These are phyloP conservation scores for Viridothelium virens DNA, from an alignment of 495 filamentous ascomycete genomes.

Conservation along the genomic window DNA sequence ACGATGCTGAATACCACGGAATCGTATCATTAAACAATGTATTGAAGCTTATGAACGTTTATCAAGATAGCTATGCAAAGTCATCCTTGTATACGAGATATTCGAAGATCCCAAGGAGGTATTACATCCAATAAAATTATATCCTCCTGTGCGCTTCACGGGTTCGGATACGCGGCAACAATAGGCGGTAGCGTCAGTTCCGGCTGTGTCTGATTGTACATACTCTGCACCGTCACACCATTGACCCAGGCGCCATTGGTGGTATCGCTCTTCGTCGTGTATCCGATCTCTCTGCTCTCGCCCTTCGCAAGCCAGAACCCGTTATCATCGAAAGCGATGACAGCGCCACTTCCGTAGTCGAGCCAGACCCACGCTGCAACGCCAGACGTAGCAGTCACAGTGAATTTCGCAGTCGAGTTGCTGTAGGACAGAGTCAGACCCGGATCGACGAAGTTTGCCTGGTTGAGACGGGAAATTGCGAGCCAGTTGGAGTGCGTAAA, in stretches of 20 bases:
- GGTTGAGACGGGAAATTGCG: constrained; percentile 45
- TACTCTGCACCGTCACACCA: constrained; percentile 50
- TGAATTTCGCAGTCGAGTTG: constrained; percentile 39
- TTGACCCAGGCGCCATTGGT: constrained; percentile 44
- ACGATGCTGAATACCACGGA: too few relatives aligned
- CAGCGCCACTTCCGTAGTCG: constrained; percentile 48
- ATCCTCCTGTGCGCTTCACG: not conserved
- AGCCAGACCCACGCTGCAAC: constrained; percentile 64
- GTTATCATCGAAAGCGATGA: constrained; percentile 56
- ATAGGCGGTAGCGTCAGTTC: constrained; percentile 6
- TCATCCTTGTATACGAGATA: not conserved
- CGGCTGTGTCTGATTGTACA: constrained; percentile 54
- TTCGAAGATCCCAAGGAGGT: not conserved
- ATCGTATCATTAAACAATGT: too few relatives aligned
- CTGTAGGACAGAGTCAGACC: constrained; percentile 43
- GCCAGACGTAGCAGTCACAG: constrained; percentile 49
- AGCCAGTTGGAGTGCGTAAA: constrained; percentile 54
- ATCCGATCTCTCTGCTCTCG: constrained; percentile 44
- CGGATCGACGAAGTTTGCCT: constrained; percentile 51
- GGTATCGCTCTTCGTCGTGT: constrained; percentile 43
- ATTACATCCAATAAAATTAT: not conserved
- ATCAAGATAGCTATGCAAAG: not conserved
- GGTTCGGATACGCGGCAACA: constrained; percentile 5
- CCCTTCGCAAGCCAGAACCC: constrained; percentile 50
- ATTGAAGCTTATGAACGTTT: too few relatives aligned